Evolutionary conservation across 495 filamentous ascomycete species (phyloP), one percentile per base, ranked within the genome.

Genomic region (Pseudotulostoma volvatum): DNA sequence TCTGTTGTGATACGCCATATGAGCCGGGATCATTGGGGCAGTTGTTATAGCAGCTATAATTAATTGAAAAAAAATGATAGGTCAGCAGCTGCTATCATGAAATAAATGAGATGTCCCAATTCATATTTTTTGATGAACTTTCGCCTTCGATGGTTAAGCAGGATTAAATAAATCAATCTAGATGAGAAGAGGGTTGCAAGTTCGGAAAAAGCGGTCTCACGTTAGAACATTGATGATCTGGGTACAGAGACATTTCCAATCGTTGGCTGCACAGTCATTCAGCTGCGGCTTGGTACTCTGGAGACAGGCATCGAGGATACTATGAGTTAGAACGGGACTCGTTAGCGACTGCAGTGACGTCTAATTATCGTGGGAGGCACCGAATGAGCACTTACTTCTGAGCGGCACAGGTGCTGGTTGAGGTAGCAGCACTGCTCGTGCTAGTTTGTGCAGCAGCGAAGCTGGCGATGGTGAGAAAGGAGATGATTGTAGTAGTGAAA

Each of bases 41-140:
- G 39, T 60, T 59, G 44, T 58, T 56, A 50, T 64, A 64, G 44
- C 60, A 64, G 33, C 52, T 54, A n/a, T n/a, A n/a, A n/a, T n/a
- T n/a, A n/a, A 35, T 11, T 14, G 13, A n/a, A 17, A 33, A n/a
- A 8, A 47, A 16, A 33, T 49, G 34, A 11, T 28, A 5, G 23
- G 23, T 28, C 11, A 28, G 23, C 23, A 5, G 5, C 23, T 5
- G 5, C 11, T 11, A 28, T 28, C 5, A 5, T 28, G 5, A 28
- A 11, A 11, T 28, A 5, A 28, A 28, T 28, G 11, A 28, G 11
- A 28, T 5, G 23, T 28, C 5, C 11, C 11, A 11, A 28, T 28
- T 28, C 23, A 5, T 5, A 28, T 28, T 5, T 11, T 28, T 28
- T 5, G 5, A 28, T 5, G 11, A 28, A 28, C 23, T 28, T 5